phyloP scores from a whole-genome alignment of 2,329 filamentous ascomycete species.

The Xylaria sp. region DNA sequence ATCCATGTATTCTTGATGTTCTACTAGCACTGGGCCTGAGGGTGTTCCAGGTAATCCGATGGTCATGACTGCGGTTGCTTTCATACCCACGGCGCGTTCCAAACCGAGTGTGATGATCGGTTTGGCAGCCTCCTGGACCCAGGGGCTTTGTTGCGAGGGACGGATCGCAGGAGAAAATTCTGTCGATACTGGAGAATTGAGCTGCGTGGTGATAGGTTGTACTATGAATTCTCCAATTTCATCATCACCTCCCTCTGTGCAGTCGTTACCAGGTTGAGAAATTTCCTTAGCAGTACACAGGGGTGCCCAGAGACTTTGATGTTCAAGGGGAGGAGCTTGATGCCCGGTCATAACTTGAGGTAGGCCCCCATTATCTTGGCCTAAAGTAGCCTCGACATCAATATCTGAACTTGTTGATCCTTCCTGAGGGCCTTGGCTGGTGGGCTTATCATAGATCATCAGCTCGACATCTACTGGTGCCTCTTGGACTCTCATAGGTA shows the following conservation, averaged over 20 bases:
- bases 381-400: background rate
- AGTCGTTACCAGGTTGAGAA: constrained; percentile 5
- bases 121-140: constrained; percentile 38
- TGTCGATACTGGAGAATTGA: constrained; percentile 28
- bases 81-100: background rate
- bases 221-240: constrained; percentile 6
- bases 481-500: background rate
- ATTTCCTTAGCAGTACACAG: constrained; percentile 25
- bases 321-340: constrained; percentile 17
- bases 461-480: background rate
- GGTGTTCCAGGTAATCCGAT: background rate
- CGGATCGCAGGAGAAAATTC: constrained; percentile 33
- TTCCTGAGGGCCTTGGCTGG: background rate
- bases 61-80: background rate
- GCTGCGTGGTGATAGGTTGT: constrained; percentile 16
- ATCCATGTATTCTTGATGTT: background rate
- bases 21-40: background rate
- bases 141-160: constrained; percentile 49
- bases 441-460: background rate
- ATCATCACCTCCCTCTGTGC: constrained; percentile 1
- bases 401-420: background rate
- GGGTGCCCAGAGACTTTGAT: constrained; percentile 47
- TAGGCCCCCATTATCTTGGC: constrained; percentile 11
- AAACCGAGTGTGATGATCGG: constrained; percentile 7
- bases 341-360: background rate